Conservation (phyloP, 331 rosid species). For the Phaseolus coccineus region DNA sequence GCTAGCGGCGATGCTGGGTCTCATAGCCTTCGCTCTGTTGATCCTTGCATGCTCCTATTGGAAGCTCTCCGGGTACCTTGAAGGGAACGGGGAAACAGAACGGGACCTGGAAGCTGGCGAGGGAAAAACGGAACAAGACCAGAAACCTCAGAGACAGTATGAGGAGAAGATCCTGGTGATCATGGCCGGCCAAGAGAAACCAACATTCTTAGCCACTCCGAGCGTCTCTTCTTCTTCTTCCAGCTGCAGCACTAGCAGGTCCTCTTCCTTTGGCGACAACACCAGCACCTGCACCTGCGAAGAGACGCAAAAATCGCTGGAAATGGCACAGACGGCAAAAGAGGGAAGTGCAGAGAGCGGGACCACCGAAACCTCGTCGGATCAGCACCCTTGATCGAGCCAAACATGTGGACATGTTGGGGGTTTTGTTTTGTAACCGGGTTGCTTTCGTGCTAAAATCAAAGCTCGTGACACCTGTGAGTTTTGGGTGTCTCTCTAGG, state of each 20-base stretch:
- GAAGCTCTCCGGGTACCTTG: constrained; percentile 88
- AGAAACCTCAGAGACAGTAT: constrained; percentile 57
- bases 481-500: constrained; percentile 25
- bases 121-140: constrained; percentile 48
- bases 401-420: not conserved
- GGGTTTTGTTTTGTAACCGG: not conserved
- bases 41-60: constrained; percentile 97
- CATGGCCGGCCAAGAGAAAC: constrained; percentile 86
- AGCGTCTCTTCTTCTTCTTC: constrained; percentile 48
- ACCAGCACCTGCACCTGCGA: constrained; percentile 60
- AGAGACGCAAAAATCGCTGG: constrained; percentile 49
- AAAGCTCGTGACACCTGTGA: constrained; percentile 43
- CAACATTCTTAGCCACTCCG: constrained; percentile 90
- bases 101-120: constrained; percentile 76
- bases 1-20: constrained; percentile 92
- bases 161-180: constrained; percentile 90
- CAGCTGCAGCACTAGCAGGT: constrained; percentile 45
- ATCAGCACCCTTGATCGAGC: constrained; percentile 43
- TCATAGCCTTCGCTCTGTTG: constrained; percentile 95
- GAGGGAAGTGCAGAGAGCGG: constrained; percentile 37
- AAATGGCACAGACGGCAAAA: constrained; percentile 40
- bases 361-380: constrained; percentile 35
- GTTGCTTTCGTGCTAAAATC: not conserved
- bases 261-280: constrained; percentile 69
- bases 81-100: constrained; percentile 50